A percentile compares a stretch with the other conserved stretches of the same genome.
phyloP scores from a whole-genome alignment of 495 filamentous ascomycete species.

The Terfezia boudieri region DNA sequence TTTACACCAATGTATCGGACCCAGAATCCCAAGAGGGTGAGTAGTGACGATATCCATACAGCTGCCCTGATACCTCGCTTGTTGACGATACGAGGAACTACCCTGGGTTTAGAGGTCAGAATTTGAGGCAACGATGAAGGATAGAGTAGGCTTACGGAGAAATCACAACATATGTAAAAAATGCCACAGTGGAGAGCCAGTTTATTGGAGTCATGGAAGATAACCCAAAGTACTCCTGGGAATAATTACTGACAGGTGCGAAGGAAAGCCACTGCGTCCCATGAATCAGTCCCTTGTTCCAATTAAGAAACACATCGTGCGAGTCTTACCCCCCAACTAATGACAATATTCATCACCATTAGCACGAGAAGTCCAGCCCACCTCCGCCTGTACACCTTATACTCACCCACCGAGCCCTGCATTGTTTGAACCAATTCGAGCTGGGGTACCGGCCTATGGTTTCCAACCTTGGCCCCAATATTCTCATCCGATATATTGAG shows the following conservation, averaged over 20 bases:
- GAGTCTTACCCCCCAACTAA: constrained; percentile 51
- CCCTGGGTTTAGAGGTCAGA: constrained; percentile 15
- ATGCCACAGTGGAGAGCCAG: constrained; percentile 73
- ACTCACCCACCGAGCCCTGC: constrained; percentile 15
- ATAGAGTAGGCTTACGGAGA: constrained; percentile 18
- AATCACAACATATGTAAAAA: constrained; percentile 51
- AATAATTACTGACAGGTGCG: constrained; percentile 56
- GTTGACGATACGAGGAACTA: constrained; percentile 59
- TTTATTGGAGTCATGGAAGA: constrained; percentile 62
- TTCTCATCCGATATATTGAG: no score
- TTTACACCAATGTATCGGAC: constrained; percentile 67
- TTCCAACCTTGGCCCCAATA: no score
- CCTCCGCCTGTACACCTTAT: constrained; percentile 66
- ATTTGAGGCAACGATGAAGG: not conserved
- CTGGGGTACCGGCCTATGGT: no score
- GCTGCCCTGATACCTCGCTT: constrained; percentile 53
- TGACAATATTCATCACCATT: constrained; percentile 72
- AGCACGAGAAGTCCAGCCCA: constrained; percentile 76
- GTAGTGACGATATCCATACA: constrained; percentile 46
- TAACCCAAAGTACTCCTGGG: constrained; percentile 46
- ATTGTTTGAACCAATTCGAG: not conserved
- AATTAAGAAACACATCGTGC: not conserved
- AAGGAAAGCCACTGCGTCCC: constrained; percentile 54
- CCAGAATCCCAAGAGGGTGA: constrained; percentile 77
- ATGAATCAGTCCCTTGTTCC: constrained; percentile 21